Base-by-base conservation (phyloP, 2,329 filamentous ascomycete species). In the Annulohypoxylon truncatum region DNA sequence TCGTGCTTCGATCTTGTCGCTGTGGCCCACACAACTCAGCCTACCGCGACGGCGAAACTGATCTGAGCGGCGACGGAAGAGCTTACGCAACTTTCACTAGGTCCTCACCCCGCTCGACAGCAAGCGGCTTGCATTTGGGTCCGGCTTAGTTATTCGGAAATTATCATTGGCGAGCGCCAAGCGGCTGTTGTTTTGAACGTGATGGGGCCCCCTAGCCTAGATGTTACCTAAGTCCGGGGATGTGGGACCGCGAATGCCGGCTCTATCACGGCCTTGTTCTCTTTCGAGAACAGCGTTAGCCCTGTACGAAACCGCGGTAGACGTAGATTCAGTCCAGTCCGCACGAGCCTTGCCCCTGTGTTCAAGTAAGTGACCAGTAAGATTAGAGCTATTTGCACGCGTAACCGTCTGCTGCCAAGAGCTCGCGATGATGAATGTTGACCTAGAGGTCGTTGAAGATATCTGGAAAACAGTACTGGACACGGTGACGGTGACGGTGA, bases 371-470 rank as follows among this genome's bases (percentile, higher is more conserved):
- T 31, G 20, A 15, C 61, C 61, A 64, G 58, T 64, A 35, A 15
- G 15, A 50, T 60, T 18, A 31, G 38, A 12, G 12, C 22, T 44
- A 44, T 46, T 51, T 58, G 56, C 52, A 67, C 57, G 61, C 56
- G 61, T 67, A 67, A 67, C 33, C 56, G 40, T 53, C 65, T n/a
- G 33, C 47, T 26, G 65, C 65, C 65, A 67, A 67, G 65, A 67
- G 8, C 40, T 58, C 28, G 55, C 42, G 61, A 67, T 64, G 60
- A 67, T 64, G 65, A 67, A 54, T 47, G 52, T 61, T 20, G 61
- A 64, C 56, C 65, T 61, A 58, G 56, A 29, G 15, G n/a, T 26
- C 38, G 50, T 46, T 42, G 18, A 57, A 38, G 26, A 57, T 47
- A 22, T 12, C n/a, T 18, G 10, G 33, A 55, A 40, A 56, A 18